Evolutionary conservation across 2,329 filamentous ascomycete genomes (phyloP).

Genomic region (Diaporthe amygdali): DNA sequence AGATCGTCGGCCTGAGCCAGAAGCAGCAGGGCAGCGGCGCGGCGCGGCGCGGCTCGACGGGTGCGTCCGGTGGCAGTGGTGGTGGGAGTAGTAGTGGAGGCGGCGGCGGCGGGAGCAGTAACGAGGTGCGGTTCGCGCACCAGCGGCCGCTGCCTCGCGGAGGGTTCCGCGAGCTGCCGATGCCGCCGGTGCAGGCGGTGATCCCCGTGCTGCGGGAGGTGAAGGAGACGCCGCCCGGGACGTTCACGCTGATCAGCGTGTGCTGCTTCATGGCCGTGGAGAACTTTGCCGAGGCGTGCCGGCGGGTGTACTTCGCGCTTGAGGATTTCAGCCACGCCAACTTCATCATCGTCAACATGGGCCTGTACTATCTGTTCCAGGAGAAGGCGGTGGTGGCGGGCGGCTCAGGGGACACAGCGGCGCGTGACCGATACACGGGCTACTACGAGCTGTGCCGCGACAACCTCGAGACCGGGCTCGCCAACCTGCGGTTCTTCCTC

Average conservation of each 20-base stretch:
- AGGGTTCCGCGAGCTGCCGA: slow-evolving; percentile 55
- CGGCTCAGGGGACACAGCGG: slow-evolving; percentile 26
- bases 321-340: slow-evolving; percentile 55
- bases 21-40: slow-evolving; percentile 12
- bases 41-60: not conserved
- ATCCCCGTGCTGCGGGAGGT: slow-evolving; percentile 53
- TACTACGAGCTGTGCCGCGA: slow-evolving; percentile 48
- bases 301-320: slow-evolving; percentile 41
- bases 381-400: slow-evolving; percentile 47
- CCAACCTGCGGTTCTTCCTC: slow-evolving; percentile 60
- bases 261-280: slow-evolving; percentile 54
- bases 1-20: slow-evolving; percentile 52
- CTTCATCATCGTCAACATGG: slow-evolving; percentile 56
- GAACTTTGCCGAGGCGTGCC: slow-evolving; percentile 56
- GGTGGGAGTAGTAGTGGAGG: not conserved
- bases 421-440: slow-evolving; percentile 39
- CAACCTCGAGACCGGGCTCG: slow-evolving; percentile 56
- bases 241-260: slow-evolving; percentile 50
- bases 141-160: slow-evolving; percentile 51
- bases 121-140: slow-evolving; percentile 50
- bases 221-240: slow-evolving; percentile 52
- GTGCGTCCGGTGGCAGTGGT: not conserved
- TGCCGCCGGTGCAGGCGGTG: slow-evolving; percentile 59
- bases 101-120: slow-evolving; percentile 24
- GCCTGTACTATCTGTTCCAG: slow-evolving; percentile 55